phyloP scores from a whole-genome alignment of 169 alveolate genomes.

The Plasmodium adleri region DNA sequence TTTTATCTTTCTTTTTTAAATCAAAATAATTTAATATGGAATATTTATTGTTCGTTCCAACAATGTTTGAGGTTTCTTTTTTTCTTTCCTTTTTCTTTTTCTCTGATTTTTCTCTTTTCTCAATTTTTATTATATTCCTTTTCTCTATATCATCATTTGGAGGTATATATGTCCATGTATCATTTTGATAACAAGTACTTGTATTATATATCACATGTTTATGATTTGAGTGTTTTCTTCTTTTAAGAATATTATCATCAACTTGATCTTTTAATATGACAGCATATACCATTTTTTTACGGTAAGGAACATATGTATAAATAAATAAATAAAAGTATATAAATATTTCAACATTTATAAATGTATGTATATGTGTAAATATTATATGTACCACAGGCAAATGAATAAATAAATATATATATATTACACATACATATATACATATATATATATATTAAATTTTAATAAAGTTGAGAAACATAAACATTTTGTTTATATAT shows the following conservation, averaged over 20 bases:
- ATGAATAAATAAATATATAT: too few relatives aligned
- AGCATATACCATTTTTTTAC: slow-evolving; percentile 68
- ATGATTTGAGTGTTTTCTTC: not conserved
- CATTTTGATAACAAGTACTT: not conserved
- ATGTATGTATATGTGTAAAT: not conserved
- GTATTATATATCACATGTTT: not conserved
- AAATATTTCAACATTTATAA: not conserved
- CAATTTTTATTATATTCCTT: not conserved
- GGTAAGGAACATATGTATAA: slow-evolving; percentile 36
- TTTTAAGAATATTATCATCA: not conserved
- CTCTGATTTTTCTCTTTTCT: not conserved
- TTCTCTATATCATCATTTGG: not conserved
- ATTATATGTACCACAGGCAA: too few relatives aligned
- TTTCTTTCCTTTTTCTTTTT: slow-evolving; percentile 8
- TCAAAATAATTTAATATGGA: slow-evolving; percentile 60
- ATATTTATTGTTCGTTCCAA: slow-evolving; percentile 28
- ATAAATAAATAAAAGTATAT: slow-evolving; percentile 24
- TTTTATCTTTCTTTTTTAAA: slow-evolving; percentile 27
- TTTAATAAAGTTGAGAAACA: too few relatives aligned
- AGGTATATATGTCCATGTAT: too few relatives aligned
- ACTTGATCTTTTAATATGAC: slow-evolving; percentile 18
- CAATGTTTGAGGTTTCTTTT: slow-evolving; percentile 3
- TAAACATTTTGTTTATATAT: too few relatives aligned
- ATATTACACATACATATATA: too few relatives aligned
- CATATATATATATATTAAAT: too few relatives aligned